A percentile compares a stretch with the other conserved stretches of the same genome.
Evolutionary conservation across 768 basidiomycete genomes (phyloP).

Genomic region (Tephrocybe sp.): DNA sequence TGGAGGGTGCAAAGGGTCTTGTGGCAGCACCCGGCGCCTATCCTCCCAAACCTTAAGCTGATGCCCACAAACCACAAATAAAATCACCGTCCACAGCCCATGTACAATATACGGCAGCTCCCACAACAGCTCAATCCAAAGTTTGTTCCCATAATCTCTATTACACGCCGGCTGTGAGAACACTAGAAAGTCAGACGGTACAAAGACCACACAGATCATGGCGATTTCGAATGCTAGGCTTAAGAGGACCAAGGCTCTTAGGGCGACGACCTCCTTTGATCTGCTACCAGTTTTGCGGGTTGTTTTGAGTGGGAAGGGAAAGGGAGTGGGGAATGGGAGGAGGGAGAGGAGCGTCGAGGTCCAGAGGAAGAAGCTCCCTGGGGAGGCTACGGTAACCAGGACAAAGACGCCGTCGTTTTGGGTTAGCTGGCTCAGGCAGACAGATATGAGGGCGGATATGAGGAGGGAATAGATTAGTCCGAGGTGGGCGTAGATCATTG

Average conservation of each 20-base stretch:
- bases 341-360: neutral
- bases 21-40: no score
- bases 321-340: no score
- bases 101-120: conserved; percentile 1
- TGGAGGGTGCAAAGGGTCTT: no score
- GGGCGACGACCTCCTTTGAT: neutral
- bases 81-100: neutral
- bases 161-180: conserved; percentile 13
- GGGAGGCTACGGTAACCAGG: conserved; percentile 16
- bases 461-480: conserved; percentile 16
- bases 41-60: neutral
- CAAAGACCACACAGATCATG: conserved; percentile 5
- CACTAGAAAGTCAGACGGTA: neutral
- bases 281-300: no score
- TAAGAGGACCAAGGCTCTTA: conserved; percentile 2
- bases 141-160: neutral
- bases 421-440: conserved; percentile 11
- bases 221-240: neutral
- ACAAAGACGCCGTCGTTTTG: conserved; percentile 20
- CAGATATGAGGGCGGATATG: conserved; percentile 6
- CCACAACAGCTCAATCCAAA: conserved; percentile 11
- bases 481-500: conserved; percentile 19
- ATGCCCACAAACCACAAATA: neutral
- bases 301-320: no score
- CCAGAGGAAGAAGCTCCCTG: conserved; percentile 19